Conservation (phyloP, 371 early-diverging fungal genomes). For the Mortierella sp. region DNA sequence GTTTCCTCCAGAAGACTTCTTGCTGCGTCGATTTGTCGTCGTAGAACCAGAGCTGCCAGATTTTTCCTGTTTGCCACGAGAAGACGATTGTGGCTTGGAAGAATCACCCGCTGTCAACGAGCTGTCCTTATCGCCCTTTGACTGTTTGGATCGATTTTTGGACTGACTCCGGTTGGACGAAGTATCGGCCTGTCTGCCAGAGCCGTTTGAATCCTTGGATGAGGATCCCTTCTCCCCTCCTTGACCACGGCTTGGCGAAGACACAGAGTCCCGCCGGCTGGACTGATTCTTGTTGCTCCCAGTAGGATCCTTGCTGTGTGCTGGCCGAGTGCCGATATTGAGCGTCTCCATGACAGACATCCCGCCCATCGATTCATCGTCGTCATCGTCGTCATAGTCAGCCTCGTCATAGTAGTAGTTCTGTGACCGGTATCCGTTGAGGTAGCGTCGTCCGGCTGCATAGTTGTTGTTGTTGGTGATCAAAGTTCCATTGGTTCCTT, state of each 20-base stretch:
- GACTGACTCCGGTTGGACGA: slow-evolving; percentile 27
- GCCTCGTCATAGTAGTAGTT: slow-evolving; percentile 44
- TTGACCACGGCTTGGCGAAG: slow-evolving; percentile 10
- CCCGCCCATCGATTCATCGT: slow-evolving; percentile 13
- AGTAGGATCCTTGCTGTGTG: slow-evolving; percentile 24
- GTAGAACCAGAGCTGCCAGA: slow-evolving; percentile 13
- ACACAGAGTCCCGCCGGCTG: slow-evolving; percentile 15
- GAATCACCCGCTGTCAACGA: slow-evolving; percentile 9
- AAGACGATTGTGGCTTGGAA: slow-evolving; percentile 13
- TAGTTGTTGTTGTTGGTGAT: slow-evolving; percentile 26
- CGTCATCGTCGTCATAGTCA: slow-evolving; percentile 51
- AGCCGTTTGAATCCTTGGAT: slow-evolving; percentile 2
- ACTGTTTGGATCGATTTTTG: slow-evolving; percentile 22
- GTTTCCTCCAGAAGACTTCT: slow-evolving; percentile 28
- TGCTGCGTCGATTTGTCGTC: slow-evolving; percentile 20
- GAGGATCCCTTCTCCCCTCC: slow-evolving; percentile 11
- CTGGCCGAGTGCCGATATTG: slow-evolving; percentile 45
- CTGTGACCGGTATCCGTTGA: slow-evolving; percentile 39
- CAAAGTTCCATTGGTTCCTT: slow-evolving; percentile 29
- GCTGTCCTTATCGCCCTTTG: slow-evolving; percentile 26
- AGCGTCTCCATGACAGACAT: slow-evolving; percentile 54
- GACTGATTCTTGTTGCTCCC: slow-evolving; percentile 12
- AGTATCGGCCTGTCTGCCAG: background rate
- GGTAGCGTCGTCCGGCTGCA: slow-evolving; percentile 49
- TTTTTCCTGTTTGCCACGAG: slow-evolving; percentile 34